phyloP scores from a whole-genome alignment of 768 basidiomycete species.

The Boletellus emodensis region DNA sequence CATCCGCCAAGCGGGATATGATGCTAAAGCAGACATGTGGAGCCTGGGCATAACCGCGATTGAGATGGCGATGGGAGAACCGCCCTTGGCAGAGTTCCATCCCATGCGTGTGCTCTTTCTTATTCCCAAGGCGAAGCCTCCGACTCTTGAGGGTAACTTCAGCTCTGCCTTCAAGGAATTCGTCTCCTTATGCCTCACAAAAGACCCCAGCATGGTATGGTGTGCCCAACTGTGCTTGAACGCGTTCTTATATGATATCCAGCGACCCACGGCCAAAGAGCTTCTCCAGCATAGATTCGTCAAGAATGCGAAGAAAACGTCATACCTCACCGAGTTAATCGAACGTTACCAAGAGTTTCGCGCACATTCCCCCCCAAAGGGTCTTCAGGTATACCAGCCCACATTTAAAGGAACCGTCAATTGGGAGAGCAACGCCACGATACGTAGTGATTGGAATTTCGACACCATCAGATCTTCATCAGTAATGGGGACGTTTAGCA shows the following conservation, averaged over 20 bases:
- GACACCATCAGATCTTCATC: slow-evolving; percentile 74
- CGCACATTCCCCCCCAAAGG: slow-evolving; percentile 54
- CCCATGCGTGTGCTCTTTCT: slow-evolving; percentile 98
- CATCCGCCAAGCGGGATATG: slow-evolving; percentile 95
- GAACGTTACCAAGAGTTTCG: slow-evolving; percentile 83
- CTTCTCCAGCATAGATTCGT: slow-evolving; percentile 94
- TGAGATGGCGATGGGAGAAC: slow-evolving; percentile 97
- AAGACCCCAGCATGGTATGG: slow-evolving; percentile 74
- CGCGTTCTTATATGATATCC: slow-evolving; percentile 13
- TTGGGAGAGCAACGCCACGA: slow-evolving; percentile 72
- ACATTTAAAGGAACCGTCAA: slow-evolving; percentile 53
- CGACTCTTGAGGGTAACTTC: slow-evolving; percentile 83
- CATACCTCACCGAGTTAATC: slow-evolving; percentile 80
- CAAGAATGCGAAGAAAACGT: slow-evolving; percentile 75
- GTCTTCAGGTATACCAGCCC: slow-evolving; percentile 51
- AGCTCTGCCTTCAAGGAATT: slow-evolving; percentile 91
- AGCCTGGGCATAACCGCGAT: slow-evolving; percentile 97
- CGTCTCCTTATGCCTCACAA: slow-evolving; percentile 83
- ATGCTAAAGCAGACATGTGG: slow-evolving; percentile 96
- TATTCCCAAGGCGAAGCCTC: slow-evolving; percentile 95
- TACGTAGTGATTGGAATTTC: slow-evolving; percentile 95
- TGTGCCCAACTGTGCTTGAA: slow-evolving; percentile 17
- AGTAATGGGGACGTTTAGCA: slow-evolving; percentile 75
- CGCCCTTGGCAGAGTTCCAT: slow-evolving; percentile 94
- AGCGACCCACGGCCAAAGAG: slow-evolving; percentile 91